These are phyloP conservation scores for Groenewaldozyma auringiensis DNA, from an alignment of 1,139 yeast species.

Conservation along the genomic window DNA sequence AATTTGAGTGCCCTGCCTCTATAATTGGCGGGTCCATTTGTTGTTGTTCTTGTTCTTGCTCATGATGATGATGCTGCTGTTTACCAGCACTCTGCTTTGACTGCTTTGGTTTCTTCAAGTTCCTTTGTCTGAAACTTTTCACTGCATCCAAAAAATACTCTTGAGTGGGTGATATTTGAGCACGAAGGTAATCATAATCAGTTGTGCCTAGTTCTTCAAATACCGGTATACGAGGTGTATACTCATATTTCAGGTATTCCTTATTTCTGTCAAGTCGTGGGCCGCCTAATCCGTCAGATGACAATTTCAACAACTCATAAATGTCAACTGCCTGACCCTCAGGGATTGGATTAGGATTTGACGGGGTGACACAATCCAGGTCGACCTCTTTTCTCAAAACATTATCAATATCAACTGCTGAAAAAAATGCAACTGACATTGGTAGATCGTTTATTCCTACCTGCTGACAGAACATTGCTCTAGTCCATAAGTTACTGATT, in stretches of 20 bases:
- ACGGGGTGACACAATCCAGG: slow-evolving; percentile 84
- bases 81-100: no score
- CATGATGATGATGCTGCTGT: no score
- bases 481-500: slow-evolving; percentile 87
- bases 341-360: slow-evolving; percentile 62
- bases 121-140: slow-evolving; percentile 1
- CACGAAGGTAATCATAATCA: slow-evolving; percentile 18
- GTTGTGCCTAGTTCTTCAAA: slow-evolving; percentile 13
- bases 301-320: slow-evolving; percentile 35
- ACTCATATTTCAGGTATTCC: slow-evolving; percentile 10
- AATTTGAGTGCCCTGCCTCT: not conserved
- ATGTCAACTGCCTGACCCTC: slow-evolving; percentile 77
- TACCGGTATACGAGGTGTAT: slow-evolving; percentile 19
- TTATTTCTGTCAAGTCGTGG: not conserved
- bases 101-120: not conserved
- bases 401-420: slow-evolving; percentile 85
- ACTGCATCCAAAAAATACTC: slow-evolving; percentile 10
- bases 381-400: slow-evolving; percentile 85
- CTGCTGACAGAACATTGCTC: slow-evolving; percentile 93
- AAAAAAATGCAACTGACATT: slow-evolving; percentile 91
- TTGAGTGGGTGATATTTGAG: slow-evolving; percentile 20
- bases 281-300: not conserved
- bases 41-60: not conserved
- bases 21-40: not conserved
- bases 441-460: slow-evolving; percentile 86